These are phyloP conservation scores for Fusarium subglutinans DNA, from an alignment of 2,329 filamentous ascomycete genomes.

Conservation along the genomic window DNA sequence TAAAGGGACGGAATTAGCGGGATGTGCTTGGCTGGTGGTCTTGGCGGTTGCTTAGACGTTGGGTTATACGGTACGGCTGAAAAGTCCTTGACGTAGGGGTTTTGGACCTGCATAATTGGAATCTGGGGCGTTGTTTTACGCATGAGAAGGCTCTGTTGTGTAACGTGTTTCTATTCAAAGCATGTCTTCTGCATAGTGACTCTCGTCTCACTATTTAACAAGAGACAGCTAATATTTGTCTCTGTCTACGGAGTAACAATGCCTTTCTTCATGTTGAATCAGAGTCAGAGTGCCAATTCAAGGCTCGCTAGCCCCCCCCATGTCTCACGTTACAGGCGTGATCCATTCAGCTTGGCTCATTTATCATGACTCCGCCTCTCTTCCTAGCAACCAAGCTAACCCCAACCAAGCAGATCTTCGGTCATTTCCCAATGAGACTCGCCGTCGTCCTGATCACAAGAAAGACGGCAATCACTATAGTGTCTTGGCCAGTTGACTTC, in stretches of 20 bases:
- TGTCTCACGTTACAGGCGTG: constrained; percentile 6
- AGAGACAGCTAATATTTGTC: not conserved
- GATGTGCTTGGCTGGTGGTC: constrained; percentile 1
- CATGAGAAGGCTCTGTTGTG: not conserved
- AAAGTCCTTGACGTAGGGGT: constrained; percentile 11
- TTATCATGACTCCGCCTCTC: constrained; percentile 15
- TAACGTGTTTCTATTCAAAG: not conserved
- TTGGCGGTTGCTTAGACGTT: not conserved
- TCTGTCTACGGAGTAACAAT: not conserved
- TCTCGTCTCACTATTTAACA: not conserved
- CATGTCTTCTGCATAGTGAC: not conserved
- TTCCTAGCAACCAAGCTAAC: not conserved
- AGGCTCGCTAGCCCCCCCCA: not conserved
- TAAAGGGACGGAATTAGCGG: not conserved
- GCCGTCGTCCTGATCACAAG: constrained; percentile 3
- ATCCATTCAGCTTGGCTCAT: constrained; percentile 17
- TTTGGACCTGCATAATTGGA: constrained; percentile 15
- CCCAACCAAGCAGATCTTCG: constrained; percentile 1
- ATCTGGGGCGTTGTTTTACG: not conserved
- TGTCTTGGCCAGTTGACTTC: not conserved
- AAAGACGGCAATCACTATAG: constrained; percentile 6
- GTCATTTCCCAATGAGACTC: not conserved
- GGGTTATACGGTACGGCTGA: constrained; percentile 24
- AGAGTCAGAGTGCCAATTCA: not conserved
- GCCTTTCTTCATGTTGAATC: not conserved